Base-by-base conservation (phyloP, 352 stramenopile genomes). In the Thraustochytrium striatum region DNA sequence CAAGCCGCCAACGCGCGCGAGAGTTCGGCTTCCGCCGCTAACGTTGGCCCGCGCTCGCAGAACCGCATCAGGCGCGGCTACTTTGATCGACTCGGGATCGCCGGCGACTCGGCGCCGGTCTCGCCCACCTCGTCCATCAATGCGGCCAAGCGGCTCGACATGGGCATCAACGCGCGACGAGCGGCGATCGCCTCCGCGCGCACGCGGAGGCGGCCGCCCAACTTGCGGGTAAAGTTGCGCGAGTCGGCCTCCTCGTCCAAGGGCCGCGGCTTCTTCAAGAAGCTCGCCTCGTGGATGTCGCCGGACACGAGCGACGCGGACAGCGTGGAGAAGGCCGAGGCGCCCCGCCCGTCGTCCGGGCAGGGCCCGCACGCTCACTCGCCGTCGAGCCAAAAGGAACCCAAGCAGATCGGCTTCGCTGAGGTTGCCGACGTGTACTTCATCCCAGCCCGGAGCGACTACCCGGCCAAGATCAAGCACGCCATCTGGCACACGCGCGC, bases 401-500 rank as follows among this genome's bases (percentile, higher is more conserved):
- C 44, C 58, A 21, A 25, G 33, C n/a, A 61, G 36, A 43, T 75
- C 16, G 25, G 25, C 41, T 75, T 75, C 13, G 39, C 25, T 16
- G 65, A 75, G 32, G 36, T 38, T 0, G 65, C 52, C 5, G 65
- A 75, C 50, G 65, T 75, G 25, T 61, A 75, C 52, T 75, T 68
- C 25, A 75, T 75, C 41, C 65, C 65, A 3, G 65, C 65, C 8
- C 44, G 65, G 16, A 55, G 41, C 28, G 65, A 75, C 28, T 75
- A 68, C 65, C 65, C 39, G 13, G 39, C 65, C 21, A 75, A 75
- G 65, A 38, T 75, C 25, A 72, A 70, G 2, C n/a, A 75, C 30
- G 65, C 65, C 9, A 58, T 75, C 13, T 75, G 65, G 65, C 65
- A 75, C 65, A 43, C 65, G 3, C 65, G 65, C 16, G 65, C 65